These are phyloP conservation scores for Trichoderma erinaceum DNA, from an alignment of 495 filamentous ascomycete species.

Conservation along the genomic window DNA sequence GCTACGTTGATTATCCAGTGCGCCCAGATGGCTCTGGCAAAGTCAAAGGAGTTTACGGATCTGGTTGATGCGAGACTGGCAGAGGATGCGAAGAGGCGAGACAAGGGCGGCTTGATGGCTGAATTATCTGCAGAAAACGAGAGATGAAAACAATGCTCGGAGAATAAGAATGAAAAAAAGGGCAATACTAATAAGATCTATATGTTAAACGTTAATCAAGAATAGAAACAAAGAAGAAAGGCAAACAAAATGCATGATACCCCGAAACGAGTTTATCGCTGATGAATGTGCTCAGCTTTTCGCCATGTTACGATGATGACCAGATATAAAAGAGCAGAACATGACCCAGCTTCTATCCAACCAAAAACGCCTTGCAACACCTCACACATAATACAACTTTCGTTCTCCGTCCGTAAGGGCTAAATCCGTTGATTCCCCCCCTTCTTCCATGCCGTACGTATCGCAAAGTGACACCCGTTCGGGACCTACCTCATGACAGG, in stretches of 20 bases:
- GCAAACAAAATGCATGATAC: conserved; percentile 26
- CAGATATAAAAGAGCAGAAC: background rate
- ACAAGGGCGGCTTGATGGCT: conserved; percentile 67
- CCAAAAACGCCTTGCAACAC: background rate
- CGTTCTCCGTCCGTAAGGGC: too few species aligned
- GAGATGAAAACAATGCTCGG: conserved; percentile 32
- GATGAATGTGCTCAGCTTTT: background rate
- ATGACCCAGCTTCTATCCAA: conserved; percentile 6
- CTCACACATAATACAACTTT: background rate
- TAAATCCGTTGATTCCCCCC: too few species aligned
- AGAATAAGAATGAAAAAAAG: background rate
- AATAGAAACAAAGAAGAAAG: background rate
- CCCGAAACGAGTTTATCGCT: background rate
- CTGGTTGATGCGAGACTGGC: conserved; percentile 65
- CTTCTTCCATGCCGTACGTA: background rate
- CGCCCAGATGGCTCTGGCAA: conserved; percentile 59
- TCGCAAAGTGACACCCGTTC: background rate
- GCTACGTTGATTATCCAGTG: conserved; percentile 69
- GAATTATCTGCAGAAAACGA: conserved; percentile 83
- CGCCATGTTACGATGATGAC: background rate
- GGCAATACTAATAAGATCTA: background rate
- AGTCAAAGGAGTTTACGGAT: conserved; percentile 70
- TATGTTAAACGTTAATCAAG: background rate
- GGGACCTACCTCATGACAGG: conserved; percentile 84
- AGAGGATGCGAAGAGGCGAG: conserved; percentile 66